phyloP scores from a whole-genome alignment of 495 filamentous ascomycete genomes.

The Aspergillus wentii region DNA sequence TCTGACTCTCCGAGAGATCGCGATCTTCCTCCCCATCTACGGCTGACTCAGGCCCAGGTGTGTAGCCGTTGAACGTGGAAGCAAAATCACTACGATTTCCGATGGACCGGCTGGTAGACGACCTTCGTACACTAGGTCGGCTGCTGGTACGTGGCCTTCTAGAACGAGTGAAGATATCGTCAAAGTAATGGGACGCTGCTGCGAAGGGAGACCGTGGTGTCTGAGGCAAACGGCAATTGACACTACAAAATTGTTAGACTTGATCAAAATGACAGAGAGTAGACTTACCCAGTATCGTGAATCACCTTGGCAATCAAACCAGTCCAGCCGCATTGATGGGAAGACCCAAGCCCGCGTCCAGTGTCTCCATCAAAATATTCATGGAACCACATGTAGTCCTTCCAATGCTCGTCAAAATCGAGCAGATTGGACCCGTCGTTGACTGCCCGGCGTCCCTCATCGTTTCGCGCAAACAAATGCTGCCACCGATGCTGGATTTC shows the following conservation, averaged over 20 bases:
- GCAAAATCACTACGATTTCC: conserved; percentile 78
- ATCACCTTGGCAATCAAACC: conserved; percentile 94
- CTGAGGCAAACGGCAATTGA: conserved; percentile 88
- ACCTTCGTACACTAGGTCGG: conserved; percentile 61
- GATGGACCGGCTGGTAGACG: conserved; percentile 82
- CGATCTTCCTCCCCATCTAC: conserved; percentile 29
- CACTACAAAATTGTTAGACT: conserved; percentile 37
- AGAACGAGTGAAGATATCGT: conserved; percentile 70
- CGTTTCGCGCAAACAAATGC: conserved; percentile 78
- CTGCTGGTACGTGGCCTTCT: conserved; percentile 31
- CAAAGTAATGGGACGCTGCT: conserved; percentile 88
- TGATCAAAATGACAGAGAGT: conserved; percentile 5
- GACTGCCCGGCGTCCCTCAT: conserved; percentile 82
- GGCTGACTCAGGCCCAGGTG: conserved; percentile 16
- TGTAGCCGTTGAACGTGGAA: conserved; percentile 32
- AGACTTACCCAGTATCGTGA: conserved; percentile 82
- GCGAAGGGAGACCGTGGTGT: conserved; percentile 82
- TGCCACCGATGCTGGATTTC: conserved; percentile 93
- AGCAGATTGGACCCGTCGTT: conserved; percentile 76
- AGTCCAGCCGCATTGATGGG: conserved; percentile 98
- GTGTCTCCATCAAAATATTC: conserved; percentile 96
- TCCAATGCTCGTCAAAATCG: conserved; percentile 89
- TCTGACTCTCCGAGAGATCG: conserved; percentile 24
- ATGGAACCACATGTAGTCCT: conserved; percentile 89
- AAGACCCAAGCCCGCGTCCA: conserved; percentile 84